These are phyloP conservation scores for Tylopilus intermedius DNA, from an alignment of 768 basidiomycete species.

Conservation along the genomic window DNA sequence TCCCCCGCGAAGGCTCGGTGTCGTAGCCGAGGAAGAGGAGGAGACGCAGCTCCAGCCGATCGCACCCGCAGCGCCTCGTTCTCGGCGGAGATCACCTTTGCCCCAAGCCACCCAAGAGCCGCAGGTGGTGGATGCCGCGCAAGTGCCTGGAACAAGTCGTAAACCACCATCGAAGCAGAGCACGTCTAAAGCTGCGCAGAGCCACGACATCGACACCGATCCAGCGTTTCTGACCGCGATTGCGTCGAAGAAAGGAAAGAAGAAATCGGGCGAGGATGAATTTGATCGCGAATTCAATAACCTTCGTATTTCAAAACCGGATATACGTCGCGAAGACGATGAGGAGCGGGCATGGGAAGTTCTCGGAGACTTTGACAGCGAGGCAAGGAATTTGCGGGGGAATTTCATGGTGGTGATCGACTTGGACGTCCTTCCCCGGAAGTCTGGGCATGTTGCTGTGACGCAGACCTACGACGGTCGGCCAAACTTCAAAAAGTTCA, in stretches of 20 bases:
- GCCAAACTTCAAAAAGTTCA: constrained; percentile 77
- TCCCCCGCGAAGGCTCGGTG: constrained; percentile 24
- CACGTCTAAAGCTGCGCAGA: constrained; percentile 3
- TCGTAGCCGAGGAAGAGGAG: constrained; percentile 47
- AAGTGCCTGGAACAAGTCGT: constrained; percentile 25
- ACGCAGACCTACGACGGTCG: constrained; percentile 40
- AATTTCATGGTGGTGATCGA: constrained; percentile 80
- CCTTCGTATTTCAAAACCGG: constrained; percentile 64
- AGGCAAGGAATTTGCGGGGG: constrained; percentile 56
- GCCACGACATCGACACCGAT: constrained; percentile 48
- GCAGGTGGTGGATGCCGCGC: neutral
- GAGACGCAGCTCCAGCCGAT: constrained; percentile 28
- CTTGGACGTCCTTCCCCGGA: constrained; percentile 47
- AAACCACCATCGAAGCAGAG: constrained; percentile 6
- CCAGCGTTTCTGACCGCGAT: constrained; percentile 65
- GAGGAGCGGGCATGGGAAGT: constrained; percentile 53
- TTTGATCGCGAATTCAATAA: constrained; percentile 81
- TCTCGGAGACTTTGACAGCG: constrained; percentile 56
- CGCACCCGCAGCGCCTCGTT: neutral
- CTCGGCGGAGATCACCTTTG: constrained; percentile 1
- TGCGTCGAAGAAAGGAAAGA: constrained; percentile 66
- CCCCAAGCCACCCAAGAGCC: constrained; percentile 1
- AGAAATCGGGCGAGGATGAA: constrained; percentile 55
- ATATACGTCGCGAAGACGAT: constrained; percentile 40
- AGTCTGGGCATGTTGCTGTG: constrained; percentile 23